phyloP scores from a whole-genome alignment of 306 rosid species.

The Malus sieversii region DNA sequence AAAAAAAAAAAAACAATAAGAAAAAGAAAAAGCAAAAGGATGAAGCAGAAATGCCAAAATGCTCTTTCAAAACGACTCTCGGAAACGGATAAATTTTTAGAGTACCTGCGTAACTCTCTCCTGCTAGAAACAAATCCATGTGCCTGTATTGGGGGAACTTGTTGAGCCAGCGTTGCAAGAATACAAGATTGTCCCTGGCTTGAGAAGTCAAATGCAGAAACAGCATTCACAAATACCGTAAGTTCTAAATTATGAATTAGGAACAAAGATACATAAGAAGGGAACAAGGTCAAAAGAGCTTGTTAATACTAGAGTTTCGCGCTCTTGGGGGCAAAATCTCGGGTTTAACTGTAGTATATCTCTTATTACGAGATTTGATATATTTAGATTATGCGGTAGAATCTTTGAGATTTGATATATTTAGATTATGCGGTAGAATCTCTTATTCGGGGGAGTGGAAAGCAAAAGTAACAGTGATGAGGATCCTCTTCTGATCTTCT shows the following conservation, averaged over 20 bases:
- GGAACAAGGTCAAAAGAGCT: background rate
- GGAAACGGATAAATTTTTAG: background rate
- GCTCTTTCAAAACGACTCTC: background rate
- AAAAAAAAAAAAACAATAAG: background rate
- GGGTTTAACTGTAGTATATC: too few relatives aligned
- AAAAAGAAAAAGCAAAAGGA: background rate
- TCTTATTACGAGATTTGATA: too few relatives aligned
- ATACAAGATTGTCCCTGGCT: constrained; percentile 59
- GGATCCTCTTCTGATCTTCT: too few relatives aligned
- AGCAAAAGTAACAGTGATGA: too few relatives aligned
- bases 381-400: too few relatives aligned
- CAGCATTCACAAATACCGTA: background rate
- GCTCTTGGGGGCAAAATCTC: background rate
- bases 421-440: too few relatives aligned
- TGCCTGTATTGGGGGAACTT: constrained; percentile 56
- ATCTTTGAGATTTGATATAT: too few relatives aligned
- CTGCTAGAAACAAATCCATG: constrained; percentile 51
- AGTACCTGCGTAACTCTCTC: constrained; percentile 75
- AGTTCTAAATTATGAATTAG: background rate
- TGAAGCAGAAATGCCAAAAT: too few relatives aligned
- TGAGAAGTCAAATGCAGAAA: constrained; percentile 20
- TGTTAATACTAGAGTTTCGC: background rate
- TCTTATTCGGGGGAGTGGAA: too few relatives aligned
- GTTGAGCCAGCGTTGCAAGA: constrained; percentile 59
- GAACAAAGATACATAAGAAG: background rate